Evolutionary conservation across 2,329 filamentous ascomycete species (phyloP), one percentile per base, ranked within the genome.

Genomic region (Hypoxylon sp.): DNA sequence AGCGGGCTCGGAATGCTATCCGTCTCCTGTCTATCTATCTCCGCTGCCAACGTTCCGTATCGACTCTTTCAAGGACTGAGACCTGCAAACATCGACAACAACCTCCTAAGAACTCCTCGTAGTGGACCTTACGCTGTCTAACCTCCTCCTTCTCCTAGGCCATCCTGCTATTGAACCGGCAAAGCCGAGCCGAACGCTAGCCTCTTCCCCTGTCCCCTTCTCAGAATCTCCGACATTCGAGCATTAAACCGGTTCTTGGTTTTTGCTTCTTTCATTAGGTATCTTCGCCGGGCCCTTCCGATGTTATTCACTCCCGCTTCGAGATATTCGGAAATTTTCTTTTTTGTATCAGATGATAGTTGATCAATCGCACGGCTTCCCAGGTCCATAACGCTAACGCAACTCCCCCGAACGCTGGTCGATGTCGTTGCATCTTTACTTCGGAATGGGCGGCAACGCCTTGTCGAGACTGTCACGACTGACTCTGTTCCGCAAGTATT

Each of bases 391-490:
- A 63, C 58, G 61, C 61, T 58, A 11, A 50, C 38, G 45, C 35
- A 20, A 50, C 23, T 45, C 35, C 43, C 31, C 3, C 8, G 21
- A 27, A 24, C 13, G 35, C 11, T 54, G 24, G 31, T 33, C 23
- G 31, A 54, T 9, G 18, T 50, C 21, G n/a, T 29, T 15, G 24
- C 27, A 33, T 35, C 20, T 29, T 49, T 58, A 69, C 37, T 57
- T 55, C 6, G 85, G 85, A 40, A 88, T 70, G 2, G 84, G 82
- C 5, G 85, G 85, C 42, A 88, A 71, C 9, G 79, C 79, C 73
- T 88, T 88, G 64, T 87, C 82, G 38, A 87, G 73, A 62, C 84
- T 86, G 35, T 84, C 81, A 42, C 79, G 79, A 70, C 82, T 83
- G 55, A 84, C 66, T 58, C 73, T 74, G 24, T 71, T 61, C 31